Conservation (phyloP, 768 basidiomycete species). For the Boletus reticulatus region DNA sequence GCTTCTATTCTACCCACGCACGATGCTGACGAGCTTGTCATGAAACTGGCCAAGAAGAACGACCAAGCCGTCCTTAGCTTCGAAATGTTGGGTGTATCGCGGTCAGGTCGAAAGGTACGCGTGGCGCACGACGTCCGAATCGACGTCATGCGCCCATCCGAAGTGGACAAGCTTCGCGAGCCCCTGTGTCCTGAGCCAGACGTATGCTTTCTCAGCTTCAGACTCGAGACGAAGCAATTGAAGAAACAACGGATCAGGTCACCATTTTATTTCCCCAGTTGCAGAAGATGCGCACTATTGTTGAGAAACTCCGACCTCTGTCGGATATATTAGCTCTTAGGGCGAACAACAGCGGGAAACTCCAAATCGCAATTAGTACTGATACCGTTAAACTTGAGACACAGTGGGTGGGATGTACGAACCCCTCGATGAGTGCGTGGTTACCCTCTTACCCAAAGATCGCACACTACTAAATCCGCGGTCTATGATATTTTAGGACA, state of each 20-base stretch:
- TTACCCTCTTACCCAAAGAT: background rate
- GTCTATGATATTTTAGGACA: conserved; percentile 16
- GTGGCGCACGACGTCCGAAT: conserved; percentile 82
- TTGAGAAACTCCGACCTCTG: conserved; percentile 69
- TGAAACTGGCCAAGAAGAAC: conserved; percentile 87
- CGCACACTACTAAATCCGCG: background rate
- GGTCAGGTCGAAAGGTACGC: conserved; percentile 60
- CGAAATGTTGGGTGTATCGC: conserved; percentile 64
- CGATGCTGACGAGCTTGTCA: conserved; percentile 64
- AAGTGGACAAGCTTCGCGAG: conserved; percentile 70
- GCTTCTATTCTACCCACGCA: conserved; percentile 34
- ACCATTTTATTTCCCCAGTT: conserved; percentile 77
- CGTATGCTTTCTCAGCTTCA: conserved; percentile 42
- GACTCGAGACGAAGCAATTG: background rate
- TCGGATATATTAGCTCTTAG: conserved; percentile 67
- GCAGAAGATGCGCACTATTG: conserved; percentile 72
- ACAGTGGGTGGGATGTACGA: conserved; percentile 71
- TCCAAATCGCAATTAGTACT: conserved; percentile 54
- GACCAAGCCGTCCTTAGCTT: conserved; percentile 76
- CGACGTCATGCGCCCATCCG: conserved; percentile 73
- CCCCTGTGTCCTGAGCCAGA: conserved; percentile 87
- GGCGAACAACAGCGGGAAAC: conserved; percentile 62
- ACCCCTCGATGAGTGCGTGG: conserved; percentile 52
- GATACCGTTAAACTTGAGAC: conserved; percentile 79
- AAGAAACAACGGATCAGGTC: conserved; percentile 43